Evolutionary conservation across 2,329 filamentous ascomycete species (phyloP).

Genomic region (Tothia fuscella): DNA sequence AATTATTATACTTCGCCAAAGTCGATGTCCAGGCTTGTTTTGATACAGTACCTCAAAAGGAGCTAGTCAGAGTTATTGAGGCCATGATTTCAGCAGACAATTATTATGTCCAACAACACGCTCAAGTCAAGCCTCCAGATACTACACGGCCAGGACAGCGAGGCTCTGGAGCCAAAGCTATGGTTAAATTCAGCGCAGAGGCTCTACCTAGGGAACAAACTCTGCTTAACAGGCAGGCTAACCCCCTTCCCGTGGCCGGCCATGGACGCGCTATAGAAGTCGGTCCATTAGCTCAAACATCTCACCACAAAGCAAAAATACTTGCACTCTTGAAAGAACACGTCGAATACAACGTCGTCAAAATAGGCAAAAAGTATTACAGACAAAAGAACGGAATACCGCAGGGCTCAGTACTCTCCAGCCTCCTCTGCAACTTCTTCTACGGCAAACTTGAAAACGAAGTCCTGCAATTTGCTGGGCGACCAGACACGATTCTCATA

Average conservation of each 20-base stretch:
- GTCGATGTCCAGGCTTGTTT: slow-evolving; percentile 87
- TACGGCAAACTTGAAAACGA: slow-evolving; percentile 75
- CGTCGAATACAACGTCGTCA: slow-evolving; percentile 73
- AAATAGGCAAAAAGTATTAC: slow-evolving; percentile 79
- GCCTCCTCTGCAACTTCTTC: slow-evolving; percentile 85
- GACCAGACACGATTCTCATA: slow-evolving; percentile 54
- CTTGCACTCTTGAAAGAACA: slow-evolving; percentile 65
- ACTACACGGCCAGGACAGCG: background rate
- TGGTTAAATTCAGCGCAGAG: slow-evolving; percentile 27
- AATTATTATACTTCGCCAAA: slow-evolving; percentile 72
- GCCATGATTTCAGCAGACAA: slow-evolving; percentile 41
- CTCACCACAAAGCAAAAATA: slow-evolving; percentile 46
- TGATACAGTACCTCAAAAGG: slow-evolving; percentile 81
- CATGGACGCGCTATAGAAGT: slow-evolving; percentile 60
- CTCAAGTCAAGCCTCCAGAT: slow-evolving; percentile 41
- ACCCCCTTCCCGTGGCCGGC: background rate
- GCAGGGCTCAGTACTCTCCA: slow-evolving; percentile 82
- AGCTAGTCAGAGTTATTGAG: slow-evolving; percentile 55
- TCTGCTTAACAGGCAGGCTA: slow-evolving; percentile 12
- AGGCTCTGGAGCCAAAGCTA: background rate
- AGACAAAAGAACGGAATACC: slow-evolving; percentile 82
- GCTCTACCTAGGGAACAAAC: slow-evolving; percentile 22
- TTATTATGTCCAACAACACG: slow-evolving; percentile 65
- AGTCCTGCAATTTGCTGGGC: slow-evolving; percentile 53
- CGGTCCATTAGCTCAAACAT: slow-evolving; percentile 49